These are phyloP conservation scores for Auriscalpium vulgare DNA, from an alignment of 768 basidiomycete genomes.

Conservation along the genomic window DNA sequence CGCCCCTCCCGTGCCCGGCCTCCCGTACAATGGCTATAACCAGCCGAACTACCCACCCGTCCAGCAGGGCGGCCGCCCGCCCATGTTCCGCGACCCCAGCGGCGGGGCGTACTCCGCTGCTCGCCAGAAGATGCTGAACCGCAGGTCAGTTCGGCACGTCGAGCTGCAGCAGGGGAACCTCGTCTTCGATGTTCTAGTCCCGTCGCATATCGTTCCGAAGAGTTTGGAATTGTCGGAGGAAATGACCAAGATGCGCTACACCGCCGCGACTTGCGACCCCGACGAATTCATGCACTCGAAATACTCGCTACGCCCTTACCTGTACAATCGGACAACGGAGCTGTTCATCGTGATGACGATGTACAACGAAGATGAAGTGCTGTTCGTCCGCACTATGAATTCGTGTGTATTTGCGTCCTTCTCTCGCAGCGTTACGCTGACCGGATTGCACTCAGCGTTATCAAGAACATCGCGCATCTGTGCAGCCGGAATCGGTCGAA, in stretches of 20 bases:
- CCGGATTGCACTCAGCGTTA: conserved; percentile 41
- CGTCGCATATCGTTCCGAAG: conserved; percentile 68
- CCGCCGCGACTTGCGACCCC: conserved; percentile 84
- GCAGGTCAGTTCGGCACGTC: conserved; percentile 71
- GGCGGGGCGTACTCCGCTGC: conserved; percentile 57
- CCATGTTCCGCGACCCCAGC: conserved; percentile 37
- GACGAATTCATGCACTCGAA: conserved; percentile 76
- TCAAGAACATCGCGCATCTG: conserved; percentile 80
- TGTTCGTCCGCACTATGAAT: conserved; percentile 79
- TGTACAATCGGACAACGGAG: conserved; percentile 77
- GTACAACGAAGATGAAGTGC: conserved; percentile 86
- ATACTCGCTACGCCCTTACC: conserved; percentile 73
- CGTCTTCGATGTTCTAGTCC: conserved; percentile 77
- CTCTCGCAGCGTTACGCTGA: neutral
- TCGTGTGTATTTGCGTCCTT: conserved; percentile 39
- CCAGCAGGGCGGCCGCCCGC: conserved; percentile 33
- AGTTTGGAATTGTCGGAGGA: conserved; percentile 58
- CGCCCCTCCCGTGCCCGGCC: conserved; percentile 46
- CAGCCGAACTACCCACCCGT: conserved; percentile 53
- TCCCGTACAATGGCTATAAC: conserved; percentile 34
- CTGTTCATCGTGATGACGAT: conserved; percentile 96
- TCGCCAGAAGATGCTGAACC: conserved; percentile 76
- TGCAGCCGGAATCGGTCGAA: conserved; percentile 64
- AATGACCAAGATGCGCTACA: conserved; percentile 80
- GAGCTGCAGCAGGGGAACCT: conserved; percentile 77